Evolutionary conservation across 495 filamentous ascomycete genomes (phyloP), one percentile per base, ranked within the genome.

Genomic region (Penicillium maclennaniae): DNA sequence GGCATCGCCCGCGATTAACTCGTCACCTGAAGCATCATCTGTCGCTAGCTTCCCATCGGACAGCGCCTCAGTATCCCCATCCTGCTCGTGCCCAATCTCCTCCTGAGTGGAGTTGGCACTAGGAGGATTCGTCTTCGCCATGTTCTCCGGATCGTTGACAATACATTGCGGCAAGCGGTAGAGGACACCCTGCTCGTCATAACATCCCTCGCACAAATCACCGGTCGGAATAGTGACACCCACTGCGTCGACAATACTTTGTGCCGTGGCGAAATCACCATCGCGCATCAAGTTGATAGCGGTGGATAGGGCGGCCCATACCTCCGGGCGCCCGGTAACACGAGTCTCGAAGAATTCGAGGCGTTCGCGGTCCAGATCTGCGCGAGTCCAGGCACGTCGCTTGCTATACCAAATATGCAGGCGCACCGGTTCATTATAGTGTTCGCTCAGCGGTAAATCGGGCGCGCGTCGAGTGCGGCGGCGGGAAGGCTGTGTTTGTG

Each of bases 321-420:
- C 75, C 59, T 95, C 89, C 14, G 77, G 54, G 6, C 82, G 78
- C 9, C 91, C 90, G 6, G 86, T 86, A 4, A 93, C 88, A 28
- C 88, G 73, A 3, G 92, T 97, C 49, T 91, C 87, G 57, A 89
- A 93, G 71, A 91, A 93, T 51, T 88, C 88, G 21, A 68, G 65
- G 26, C 81, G 73, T 50, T 79, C 79, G 27, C 64, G 72, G 43
- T 75, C 67, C 2, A 83, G 66, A 41, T 79, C 65, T 6, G 57
- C 53, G 20, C 75, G 75, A 1, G 74, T 82, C 83, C 85, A 85
- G 10, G 61, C 46, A 16, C 71, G 75, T 8, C 69, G 71, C 54
- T 79, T 78, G 54, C 75, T 69, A 27, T 70, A 68, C 78, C 80
- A 82, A 16, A 72, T 54, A 61, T 82, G 80, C 0, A 55, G 64